phyloP scores from a whole-genome alignment of 805 yeast species.

The Kodamaea neixiangensis region DNA sequence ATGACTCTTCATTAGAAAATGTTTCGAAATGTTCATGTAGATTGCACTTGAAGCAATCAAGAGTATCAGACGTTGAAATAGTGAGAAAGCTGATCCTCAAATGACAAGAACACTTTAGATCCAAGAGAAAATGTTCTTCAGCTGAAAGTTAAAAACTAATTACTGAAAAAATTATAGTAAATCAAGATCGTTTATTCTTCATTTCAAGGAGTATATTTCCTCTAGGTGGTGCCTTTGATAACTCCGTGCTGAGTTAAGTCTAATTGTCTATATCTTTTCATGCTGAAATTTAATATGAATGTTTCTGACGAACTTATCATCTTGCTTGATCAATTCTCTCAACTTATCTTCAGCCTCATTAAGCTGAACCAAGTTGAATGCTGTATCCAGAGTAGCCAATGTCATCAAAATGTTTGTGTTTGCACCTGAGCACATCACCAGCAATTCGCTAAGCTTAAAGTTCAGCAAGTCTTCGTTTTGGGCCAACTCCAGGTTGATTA shows the following conservation, averaged over 20 bases:
- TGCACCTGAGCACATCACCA: conserved; percentile 60
- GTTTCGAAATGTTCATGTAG: neutral
- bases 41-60: no score
- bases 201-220: neutral
- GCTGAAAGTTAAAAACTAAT: no score
- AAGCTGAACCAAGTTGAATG: conserved; percentile 30
- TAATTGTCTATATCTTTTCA: neutral
- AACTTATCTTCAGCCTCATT: conserved; percentile 34
- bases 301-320: conserved; percentile 46
- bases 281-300: conserved; percentile 40
- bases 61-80: no score
- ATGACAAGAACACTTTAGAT: no score
- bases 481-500: conserved; percentile 35
- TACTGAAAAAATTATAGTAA: no score
- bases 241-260: neutral
- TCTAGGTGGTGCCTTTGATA: neutral
- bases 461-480: conserved; percentile 29
- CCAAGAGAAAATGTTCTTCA: no score
- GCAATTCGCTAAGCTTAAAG: conserved; percentile 40
- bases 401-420: conserved; percentile 44
- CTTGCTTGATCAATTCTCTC: conserved; percentile 32
- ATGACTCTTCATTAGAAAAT: no score
- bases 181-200: neutral
- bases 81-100: no score
- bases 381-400: conserved; percentile 30